Base-by-base conservation (phyloP, 352 stramenopile genomes). In the Phytophthora niederhauseri region DNA sequence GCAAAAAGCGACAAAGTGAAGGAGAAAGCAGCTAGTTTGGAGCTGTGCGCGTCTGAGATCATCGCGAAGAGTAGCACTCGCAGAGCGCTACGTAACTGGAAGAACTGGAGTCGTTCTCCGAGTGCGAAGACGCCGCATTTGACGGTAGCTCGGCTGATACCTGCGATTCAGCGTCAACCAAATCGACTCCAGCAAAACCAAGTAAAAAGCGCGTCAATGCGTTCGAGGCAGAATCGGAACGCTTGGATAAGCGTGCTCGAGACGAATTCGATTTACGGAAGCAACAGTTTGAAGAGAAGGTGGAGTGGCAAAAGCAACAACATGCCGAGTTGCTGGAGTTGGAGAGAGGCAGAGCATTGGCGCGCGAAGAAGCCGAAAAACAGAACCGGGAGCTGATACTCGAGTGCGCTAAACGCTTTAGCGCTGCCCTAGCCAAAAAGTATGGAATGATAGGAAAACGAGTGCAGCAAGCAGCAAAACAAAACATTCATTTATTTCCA, bases 231-330 rank as follows among this genome's bases (percentile, higher is more conserved):
- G n/a, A 52, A 30, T 17, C 12, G 9, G 46, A 52, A 7, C 46
- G 46, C 43, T 49, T 49, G n/a, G 43, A 20, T 49, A 49, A 49
- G 43, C 43, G n/a, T 49, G 43, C 43, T 22, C 15, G 43, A 24
- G 43, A 49, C n/a, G 43, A 49, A 49, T 49, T 49, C n/a, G 43
- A n/a, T n/a, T 49, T 49, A 15, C 43, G 43, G 2, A 49, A 49
- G n/a, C 43, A 49, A 49, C 43, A 49, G 43, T 49, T 49, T 22
- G 43, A 49, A n/a, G 43, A 49, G 43, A 49, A 49, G 43, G 22
- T 49, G 43, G 43, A 49, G n/a, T 49, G 43, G 43, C 43, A 49
- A 6, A 49, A 49, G 43, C 43, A 49, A 49, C 43, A 49, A 49
- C 36, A 49, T 22, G 9, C 43, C 9, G 43, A 49, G 17, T 12